Evolutionary conservation across 164 flowering plant genomes (phyloP).

Genomic region (Buxus sempervirens): DNA sequence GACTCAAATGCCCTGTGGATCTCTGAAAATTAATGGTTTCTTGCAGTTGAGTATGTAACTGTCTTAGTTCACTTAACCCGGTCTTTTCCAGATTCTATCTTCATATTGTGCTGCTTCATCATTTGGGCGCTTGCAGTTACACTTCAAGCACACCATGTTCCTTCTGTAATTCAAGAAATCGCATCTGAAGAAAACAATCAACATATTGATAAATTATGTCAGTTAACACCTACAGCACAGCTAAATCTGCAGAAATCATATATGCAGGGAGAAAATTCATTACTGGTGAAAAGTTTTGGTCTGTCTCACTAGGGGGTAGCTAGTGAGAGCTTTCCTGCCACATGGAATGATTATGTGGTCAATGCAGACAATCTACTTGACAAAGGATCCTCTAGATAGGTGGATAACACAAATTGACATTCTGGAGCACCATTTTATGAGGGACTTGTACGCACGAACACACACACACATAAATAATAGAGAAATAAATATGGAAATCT

Average conservation of each 20-base stretch:
- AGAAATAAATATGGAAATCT: slow-evolving; percentile 25
- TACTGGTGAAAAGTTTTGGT: no score
- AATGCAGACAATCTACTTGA: no score
- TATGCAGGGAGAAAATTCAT: background rate
- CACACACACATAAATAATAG: background rate
- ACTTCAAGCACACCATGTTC: slow-evolving; percentile 59
- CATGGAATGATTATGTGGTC: no score
- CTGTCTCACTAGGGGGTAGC: no score
- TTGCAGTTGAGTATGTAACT: no score
- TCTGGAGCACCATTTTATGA: no score
- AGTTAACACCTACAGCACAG: background rate
- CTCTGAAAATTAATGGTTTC: no score
- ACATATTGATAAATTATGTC: background rate
- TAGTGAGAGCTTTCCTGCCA: no score
- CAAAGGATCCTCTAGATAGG: no score
- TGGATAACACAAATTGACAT: no score
- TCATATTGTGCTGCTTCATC: slow-evolving; percentile 30
- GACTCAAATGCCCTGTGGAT: no score
- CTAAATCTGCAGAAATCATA: background rate
- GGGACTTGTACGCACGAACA: no score
- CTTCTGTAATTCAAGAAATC: slow-evolving; percentile 65
- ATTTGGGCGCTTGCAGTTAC: slow-evolving; percentile 51
- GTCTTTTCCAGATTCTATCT: slow-evolving; percentile 42
- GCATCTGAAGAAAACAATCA: slow-evolving; percentile 45
- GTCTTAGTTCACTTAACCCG: background rate